Conservation (phyloP, 805 yeast species). For the Komagataella ulmi region DNA sequence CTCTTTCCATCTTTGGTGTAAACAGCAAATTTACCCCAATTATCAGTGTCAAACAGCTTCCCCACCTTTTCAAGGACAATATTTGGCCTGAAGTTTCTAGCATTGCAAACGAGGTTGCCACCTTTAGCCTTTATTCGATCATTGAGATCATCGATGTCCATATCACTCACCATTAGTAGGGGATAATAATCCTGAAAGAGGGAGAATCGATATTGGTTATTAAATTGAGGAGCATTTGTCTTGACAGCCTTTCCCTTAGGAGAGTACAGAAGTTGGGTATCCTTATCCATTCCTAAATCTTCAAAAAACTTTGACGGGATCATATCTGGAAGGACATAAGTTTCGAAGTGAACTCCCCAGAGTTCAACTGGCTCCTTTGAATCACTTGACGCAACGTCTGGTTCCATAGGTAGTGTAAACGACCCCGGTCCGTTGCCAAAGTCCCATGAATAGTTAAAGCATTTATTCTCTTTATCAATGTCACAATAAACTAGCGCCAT, state of each 20-base stretch:
- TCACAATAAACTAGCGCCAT: conserved; percentile 7
- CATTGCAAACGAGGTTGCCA: conserved; percentile 4
- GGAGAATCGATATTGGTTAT: conserved; percentile 6
- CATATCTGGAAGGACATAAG: conserved; percentile 10
- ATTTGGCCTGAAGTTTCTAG: conserved; percentile 15
- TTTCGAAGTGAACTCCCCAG: conserved; percentile 10
- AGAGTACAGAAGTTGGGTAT: conserved; percentile 11
- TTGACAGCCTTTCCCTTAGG: conserved; percentile 13
- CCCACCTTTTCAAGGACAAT: conserved; percentile 8
- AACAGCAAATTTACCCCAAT: conserved; percentile 12
- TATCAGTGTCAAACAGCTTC: conserved; percentile 14
- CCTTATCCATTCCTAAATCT: conserved; percentile 8
- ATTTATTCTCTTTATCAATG: conserved; percentile 3
- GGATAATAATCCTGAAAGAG: conserved; percentile 19
- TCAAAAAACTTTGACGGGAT: conserved; percentile 9
- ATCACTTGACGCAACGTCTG: not conserved
- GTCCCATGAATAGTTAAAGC: not conserved
- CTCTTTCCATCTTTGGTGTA: conserved; percentile 3
- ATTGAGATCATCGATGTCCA: conserved; percentile 9
- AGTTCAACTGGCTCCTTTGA: conserved; percentile 5
- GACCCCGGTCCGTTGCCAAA: not conserved
- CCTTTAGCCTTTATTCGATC: not conserved
- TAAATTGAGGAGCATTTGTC: conserved; percentile 4
- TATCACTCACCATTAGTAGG: conserved; percentile 11
- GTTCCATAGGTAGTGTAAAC: not conserved